Conservation (phyloP, 306 rosid species). For the Rosa lucieae region DNA sequence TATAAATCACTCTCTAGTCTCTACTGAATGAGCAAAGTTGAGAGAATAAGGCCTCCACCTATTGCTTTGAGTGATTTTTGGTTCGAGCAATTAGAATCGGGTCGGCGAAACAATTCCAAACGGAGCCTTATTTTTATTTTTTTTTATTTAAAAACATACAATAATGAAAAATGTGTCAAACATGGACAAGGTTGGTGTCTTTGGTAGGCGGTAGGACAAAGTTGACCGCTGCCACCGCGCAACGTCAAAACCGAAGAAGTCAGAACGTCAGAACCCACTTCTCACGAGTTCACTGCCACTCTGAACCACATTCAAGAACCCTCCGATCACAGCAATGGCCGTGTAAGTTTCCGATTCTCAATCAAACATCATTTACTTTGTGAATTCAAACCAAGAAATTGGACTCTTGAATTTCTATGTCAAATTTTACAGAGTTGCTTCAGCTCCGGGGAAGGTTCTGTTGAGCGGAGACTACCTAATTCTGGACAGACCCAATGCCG, state of each 20-base stretch:
- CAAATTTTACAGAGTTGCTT: conserved; percentile 48
- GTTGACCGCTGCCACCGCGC: background rate
- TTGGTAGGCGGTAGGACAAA: background rate
- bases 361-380: background rate
- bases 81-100: too few species aligned
- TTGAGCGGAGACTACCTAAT: conserved; percentile 78
- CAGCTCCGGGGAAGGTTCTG: conserved; percentile 86
- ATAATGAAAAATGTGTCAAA: background rate
- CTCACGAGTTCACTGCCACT: background rate
- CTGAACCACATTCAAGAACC: background rate
- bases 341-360: background rate
- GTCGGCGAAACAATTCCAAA: too few species aligned
- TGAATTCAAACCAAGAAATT: background rate
- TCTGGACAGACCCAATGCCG: conserved; percentile 74
- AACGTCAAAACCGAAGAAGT: background rate
- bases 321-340: background rate
- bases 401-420: background rate
- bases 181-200: background rate
- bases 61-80: too few species aligned
- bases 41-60: too few species aligned
- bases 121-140: too few species aligned
- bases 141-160: too few species aligned
- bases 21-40: too few species aligned
- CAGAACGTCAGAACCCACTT: background rate
- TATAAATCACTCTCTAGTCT: too few species aligned